Evolutionary conservation across 768 basidiomycete species (phyloP), one percentile per base, ranked within the genome.

Genomic region (Calvatia gigantea): DNA sequence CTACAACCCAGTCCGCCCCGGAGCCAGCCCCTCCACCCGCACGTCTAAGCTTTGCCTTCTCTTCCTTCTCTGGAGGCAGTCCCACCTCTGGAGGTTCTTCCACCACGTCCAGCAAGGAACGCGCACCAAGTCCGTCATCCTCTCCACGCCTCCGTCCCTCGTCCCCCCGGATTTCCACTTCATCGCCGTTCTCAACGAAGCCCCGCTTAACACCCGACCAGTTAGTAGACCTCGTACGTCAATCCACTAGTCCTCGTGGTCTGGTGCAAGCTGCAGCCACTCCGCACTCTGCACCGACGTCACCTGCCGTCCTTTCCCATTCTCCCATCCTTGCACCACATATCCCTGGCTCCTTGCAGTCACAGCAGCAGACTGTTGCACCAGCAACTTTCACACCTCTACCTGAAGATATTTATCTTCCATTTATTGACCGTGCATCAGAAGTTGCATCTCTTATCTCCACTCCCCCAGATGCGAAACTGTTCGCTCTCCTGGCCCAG

Each of bases 401-500:
- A 1, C 87, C 88, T 4, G 82, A 84, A 19, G 85, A 90, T 57
- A 81, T 91, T 28, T 86, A 84, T 61, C 82, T 97, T 12, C 94
- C 94, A 1, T 97, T 94, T 70, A 78, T 95, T 59, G 87, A 95
- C 60, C 84, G 94, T 17, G 80, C 91, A 0, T 70, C 74, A 0
- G 94, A 97, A 64, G 91, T 95, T 1, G 60, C 78, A 3, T 72
- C 81, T 7, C 77, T 97, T 27, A 81, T 94, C 55, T 75, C 78
- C 19, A 76, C 71, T 11, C 82, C 77, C 2, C 89, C 85, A 4
- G 88, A 86, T 54, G 79, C 79, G 57, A 86, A 85, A 57, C 74
- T 94, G 2, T 85, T 92, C 58, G 76, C 85, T 5, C 79, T 92
- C 17, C 79, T 93, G 27, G 77, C 82, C 0, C 87, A 92, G 68